phyloP scores from a whole-genome alignment of 108 stramenopile genomes.

The Pseudonitzschia delicatissima region DNA sequence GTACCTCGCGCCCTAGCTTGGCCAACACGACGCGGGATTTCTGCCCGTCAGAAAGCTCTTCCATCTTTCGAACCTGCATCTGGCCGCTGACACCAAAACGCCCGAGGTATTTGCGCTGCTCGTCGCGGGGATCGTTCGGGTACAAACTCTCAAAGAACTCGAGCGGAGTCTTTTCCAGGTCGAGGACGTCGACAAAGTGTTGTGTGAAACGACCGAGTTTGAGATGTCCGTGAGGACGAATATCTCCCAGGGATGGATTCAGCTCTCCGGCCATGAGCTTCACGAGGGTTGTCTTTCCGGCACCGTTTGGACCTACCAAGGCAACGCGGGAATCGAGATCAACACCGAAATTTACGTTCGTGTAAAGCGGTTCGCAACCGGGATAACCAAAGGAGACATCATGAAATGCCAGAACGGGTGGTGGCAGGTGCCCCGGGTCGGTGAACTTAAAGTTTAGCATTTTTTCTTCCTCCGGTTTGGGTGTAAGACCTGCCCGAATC shows the following conservation, averaged over 20 bases:
- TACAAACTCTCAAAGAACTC: constrained; percentile 91
- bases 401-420: constrained; percentile 96
- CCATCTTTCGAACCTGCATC: constrained; percentile 91
- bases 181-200: constrained; percentile 98
- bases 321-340: constrained; percentile 98
- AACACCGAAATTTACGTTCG: constrained; percentile 93
- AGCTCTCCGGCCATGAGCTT: constrained; percentile 91
- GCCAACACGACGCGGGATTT: constrained; percentile 96
- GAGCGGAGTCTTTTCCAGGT: constrained; percentile 91
- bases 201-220: constrained; percentile 96
- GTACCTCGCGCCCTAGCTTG: constrained; percentile 91
- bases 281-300: constrained; percentile 53
- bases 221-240: constrained; percentile 96
- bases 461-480: constrained; percentile 95
- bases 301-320: constrained; percentile 93
- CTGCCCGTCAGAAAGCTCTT: constrained; percentile 93
- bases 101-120: constrained; percentile 90
- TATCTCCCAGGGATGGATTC: constrained; percentile 85
- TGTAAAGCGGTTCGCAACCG: constrained; percentile 89
- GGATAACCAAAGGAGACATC: constrained; percentile 97
- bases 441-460: constrained; percentile 91
- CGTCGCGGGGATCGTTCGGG: constrained; percentile 75
- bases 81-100: constrained; percentile 96
- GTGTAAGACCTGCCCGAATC: constrained; percentile 92
- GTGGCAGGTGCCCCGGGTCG: constrained; percentile 94